A percentile compares a stretch with the other conserved stretches of the same genome.
Conservation (phyloP, 768 basidiomycete genomes). For the Xerocomellus amylosporus region DNA sequence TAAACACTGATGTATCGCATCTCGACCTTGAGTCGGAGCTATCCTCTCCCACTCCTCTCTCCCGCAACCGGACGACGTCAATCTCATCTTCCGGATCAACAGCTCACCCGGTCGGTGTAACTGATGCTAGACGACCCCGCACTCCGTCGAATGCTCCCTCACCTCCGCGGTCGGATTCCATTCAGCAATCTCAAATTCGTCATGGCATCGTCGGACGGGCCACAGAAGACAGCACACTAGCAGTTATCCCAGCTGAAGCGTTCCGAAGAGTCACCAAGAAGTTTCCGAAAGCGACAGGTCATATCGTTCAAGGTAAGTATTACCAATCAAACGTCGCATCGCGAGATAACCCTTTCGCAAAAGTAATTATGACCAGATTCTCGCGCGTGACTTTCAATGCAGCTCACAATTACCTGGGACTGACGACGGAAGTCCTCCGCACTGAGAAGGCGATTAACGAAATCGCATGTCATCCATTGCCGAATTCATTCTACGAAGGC, state of each 20-base stretch:
- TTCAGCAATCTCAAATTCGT: slow-evolving; percentile 37
- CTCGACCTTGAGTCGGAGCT: slow-evolving; percentile 43
- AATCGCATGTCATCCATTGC: slow-evolving; percentile 93
- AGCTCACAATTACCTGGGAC: slow-evolving; percentile 92
- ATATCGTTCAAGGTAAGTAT: slow-evolving; percentile 82
- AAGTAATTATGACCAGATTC: slow-evolving; percentile 93
- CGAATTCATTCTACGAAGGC: slow-evolving; percentile 85
- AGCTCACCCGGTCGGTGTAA: slow-evolving; percentile 45
- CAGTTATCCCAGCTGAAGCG: slow-evolving; percentile 98
- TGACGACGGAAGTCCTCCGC: slow-evolving; percentile 92
- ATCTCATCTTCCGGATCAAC: slow-evolving; percentile 70
- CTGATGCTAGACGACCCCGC: slow-evolving; percentile 4
- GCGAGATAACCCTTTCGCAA: slow-evolving; percentile 5
- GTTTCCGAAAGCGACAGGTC: slow-evolving; percentile 94
- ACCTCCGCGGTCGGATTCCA: slow-evolving; percentile 26
- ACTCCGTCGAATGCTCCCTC: slow-evolving; percentile 20
- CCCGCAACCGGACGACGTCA: slow-evolving; percentile 49
- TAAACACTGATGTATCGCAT: slow-evolving; percentile 65
- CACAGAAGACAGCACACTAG: slow-evolving; percentile 89
- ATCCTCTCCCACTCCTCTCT: slow-evolving; percentile 27
- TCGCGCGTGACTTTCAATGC: slow-evolving; percentile 97
- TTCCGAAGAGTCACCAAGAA: slow-evolving; percentile 93
- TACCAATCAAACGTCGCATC: slow-evolving; percentile 2
- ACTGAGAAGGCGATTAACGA: slow-evolving; percentile 98
- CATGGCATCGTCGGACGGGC: slow-evolving; percentile 89